Conservation (phyloP, 345 rosid species). For the Arabis alpina region DNA sequence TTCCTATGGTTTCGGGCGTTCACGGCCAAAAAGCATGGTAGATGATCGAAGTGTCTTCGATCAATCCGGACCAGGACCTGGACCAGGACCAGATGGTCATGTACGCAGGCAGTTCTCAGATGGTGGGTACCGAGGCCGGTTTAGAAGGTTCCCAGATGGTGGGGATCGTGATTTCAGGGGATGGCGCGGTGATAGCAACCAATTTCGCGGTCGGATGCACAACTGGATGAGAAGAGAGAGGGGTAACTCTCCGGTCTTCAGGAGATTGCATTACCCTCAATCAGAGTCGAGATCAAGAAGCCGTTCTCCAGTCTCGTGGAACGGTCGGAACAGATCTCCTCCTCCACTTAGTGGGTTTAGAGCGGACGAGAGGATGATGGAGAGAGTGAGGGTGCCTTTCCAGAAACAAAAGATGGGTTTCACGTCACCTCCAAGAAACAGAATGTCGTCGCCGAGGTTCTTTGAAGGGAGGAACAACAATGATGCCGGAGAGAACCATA, state of each 20-base stretch:
- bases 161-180: conserved; percentile 20
- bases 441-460: conserved; percentile 46
- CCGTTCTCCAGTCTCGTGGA: conserved; percentile 52
- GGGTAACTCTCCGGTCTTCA: conserved; percentile 49
- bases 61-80: conserved; percentile 24
- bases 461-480: conserved; percentile 46
- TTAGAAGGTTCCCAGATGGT: conserved; percentile 45
- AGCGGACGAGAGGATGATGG: conserved; percentile 41
- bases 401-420: conserved; percentile 52
- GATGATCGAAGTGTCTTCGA: conserved; percentile 46
- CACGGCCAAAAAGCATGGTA: conserved; percentile 42
- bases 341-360: conserved; percentile 52
- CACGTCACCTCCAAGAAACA: conserved; percentile 45
- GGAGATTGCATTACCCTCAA: conserved; percentile 37
- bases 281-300: conserved; percentile 56
- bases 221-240: conserved; percentile 51
- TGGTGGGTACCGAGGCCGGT: conserved; percentile 44
- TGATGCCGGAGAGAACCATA: conserved; percentile 17
- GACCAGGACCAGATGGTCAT: conserved; percentile 45
- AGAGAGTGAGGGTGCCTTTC: conserved; percentile 49
- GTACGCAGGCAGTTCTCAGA: conserved; percentile 44
- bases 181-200: conserved; percentile 33
- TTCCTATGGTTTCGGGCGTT: conserved; percentile 39
- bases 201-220: conserved; percentile 41
- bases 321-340: conserved; percentile 52